These are phyloP conservation scores for Globisporangium heterothallicum DNA, from an alignment of 352 stramenopile genomes.

Conservation along the genomic window DNA sequence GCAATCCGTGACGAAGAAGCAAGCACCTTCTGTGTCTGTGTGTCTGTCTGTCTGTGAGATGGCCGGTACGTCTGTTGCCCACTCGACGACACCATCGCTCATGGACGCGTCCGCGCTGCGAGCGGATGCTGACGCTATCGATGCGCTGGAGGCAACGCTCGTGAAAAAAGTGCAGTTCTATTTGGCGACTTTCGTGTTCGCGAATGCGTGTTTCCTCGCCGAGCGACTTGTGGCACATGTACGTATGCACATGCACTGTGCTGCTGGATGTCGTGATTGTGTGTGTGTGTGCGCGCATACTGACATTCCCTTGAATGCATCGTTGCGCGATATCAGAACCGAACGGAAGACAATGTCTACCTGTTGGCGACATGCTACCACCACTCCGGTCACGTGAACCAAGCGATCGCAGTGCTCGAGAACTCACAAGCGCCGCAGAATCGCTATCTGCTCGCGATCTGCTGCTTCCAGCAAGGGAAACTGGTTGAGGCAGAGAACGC, in stretches of 20 bases:
- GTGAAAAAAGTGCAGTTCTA: conserved; percentile 42
- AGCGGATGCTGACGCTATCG: not conserved
- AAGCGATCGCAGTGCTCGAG: conserved; percentile 53
- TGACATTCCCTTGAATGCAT: conserved; percentile 8
- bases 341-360: conserved; percentile 46
- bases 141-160: conserved; percentile 45
- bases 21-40: not conserved
- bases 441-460: conserved; percentile 59
- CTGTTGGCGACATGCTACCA: conserved; percentile 67
- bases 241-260: conserved; percentile 16
- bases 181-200: conserved; percentile 47
- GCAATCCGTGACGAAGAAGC: no score
- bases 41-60: not conserved
- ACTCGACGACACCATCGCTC: not conserved
- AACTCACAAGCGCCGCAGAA: conserved; percentile 40
- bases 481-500: conserved; percentile 89
- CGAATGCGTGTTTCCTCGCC: conserved; percentile 74
- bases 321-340: conserved; percentile 22
- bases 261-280: not conserved
- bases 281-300: not conserved
- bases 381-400: conserved; percentile 39
- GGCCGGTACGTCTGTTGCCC: conserved; percentile 1
- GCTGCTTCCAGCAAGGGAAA: conserved; percentile 67
- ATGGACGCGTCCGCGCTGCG: not conserved
- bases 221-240: conserved; percentile 80